These are phyloP conservation scores for Alternaria postmessia DNA, from an alignment of 2,329 filamentous ascomycete species.

Conservation along the genomic window DNA sequence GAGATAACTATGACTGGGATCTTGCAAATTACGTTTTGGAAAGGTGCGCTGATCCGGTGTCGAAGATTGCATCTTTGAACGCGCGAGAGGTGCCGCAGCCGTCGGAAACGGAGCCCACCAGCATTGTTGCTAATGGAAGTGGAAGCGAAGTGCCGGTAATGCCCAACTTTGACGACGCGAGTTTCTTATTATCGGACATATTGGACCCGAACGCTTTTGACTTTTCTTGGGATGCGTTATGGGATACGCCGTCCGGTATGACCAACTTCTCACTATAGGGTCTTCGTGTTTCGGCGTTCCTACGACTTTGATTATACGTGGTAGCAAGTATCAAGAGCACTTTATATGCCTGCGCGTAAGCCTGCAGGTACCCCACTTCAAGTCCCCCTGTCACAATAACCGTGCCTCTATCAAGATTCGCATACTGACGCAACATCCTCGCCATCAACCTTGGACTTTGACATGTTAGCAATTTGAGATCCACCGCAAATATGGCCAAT, in stretches of 20 bases:
- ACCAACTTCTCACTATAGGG: too few relatives aligned
- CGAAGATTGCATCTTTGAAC: conserved; percentile 45
- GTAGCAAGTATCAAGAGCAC: too few relatives aligned
- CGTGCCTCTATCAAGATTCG: too few relatives aligned
- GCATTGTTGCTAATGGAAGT: conserved; percentile 17
- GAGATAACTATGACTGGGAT: conserved; percentile 63
- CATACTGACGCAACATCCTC: too few relatives aligned
- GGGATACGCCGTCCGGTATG: conserved; percentile 48
- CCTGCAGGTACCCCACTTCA: too few relatives aligned
- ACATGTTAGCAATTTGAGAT: too few relatives aligned
- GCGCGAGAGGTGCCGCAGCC: conserved; percentile 28
- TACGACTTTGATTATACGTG: too few relatives aligned
- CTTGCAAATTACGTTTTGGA: conserved; percentile 64
- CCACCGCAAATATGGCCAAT: too few relatives aligned
- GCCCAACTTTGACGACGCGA: conserved; percentile 39
- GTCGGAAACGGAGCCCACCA: conserved; percentile 27
- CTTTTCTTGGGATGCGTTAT: conserved; percentile 49
- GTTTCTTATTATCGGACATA: conserved; percentile 42
- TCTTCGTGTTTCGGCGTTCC: too few relatives aligned
- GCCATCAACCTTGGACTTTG: too few relatives aligned
- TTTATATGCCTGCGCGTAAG: too few relatives aligned
- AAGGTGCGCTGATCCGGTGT: conserved; percentile 48
- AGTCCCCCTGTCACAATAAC: too few relatives aligned
- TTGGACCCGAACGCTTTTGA: conserved; percentile 47
- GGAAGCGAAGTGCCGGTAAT: conserved; percentile 12